These are phyloP conservation scores for Populus hybrid DNA, from an alignment of 441 rosid genomes.

Conservation along the genomic window DNA sequence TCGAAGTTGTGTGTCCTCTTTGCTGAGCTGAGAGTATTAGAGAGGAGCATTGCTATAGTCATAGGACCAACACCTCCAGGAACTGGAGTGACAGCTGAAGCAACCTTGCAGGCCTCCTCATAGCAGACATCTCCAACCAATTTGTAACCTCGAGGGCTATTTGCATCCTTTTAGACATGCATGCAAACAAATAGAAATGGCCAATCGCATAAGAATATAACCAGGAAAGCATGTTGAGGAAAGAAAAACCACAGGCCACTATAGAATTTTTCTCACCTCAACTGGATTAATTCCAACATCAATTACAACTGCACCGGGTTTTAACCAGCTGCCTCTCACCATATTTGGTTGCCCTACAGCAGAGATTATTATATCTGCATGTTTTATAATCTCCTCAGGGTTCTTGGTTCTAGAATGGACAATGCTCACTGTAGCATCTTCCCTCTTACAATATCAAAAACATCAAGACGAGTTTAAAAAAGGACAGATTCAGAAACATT, in stretches of 20 bases:
- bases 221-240: background rate
- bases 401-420: constrained; percentile 78
- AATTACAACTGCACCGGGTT: constrained; percentile 83
- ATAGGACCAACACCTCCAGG: constrained; percentile 56
- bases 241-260: background rate
- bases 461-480: background rate
- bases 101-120: constrained; percentile 72
- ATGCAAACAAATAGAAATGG: background rate
- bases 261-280: constrained; percentile 44
- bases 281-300: constrained; percentile 92
- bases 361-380: constrained; percentile 80
- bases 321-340: constrained; percentile 85
- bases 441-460: constrained; percentile 47
- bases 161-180: constrained; percentile 41
- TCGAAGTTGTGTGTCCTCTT: constrained; percentile 53
- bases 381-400: constrained; percentile 64
- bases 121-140: constrained; percentile 84
- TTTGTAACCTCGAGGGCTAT: constrained; percentile 57
- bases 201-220: constrained; percentile 3
- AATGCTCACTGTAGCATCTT: constrained; percentile 77
- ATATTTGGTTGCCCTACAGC: constrained; percentile 85
- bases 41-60: constrained; percentile 92
- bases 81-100: constrained; percentile 39
- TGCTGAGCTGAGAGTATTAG: no score
- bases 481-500: background rate